Conservation (phyloP, 1,139 yeast species). For the Magnusiomyces clavatus region DNA sequence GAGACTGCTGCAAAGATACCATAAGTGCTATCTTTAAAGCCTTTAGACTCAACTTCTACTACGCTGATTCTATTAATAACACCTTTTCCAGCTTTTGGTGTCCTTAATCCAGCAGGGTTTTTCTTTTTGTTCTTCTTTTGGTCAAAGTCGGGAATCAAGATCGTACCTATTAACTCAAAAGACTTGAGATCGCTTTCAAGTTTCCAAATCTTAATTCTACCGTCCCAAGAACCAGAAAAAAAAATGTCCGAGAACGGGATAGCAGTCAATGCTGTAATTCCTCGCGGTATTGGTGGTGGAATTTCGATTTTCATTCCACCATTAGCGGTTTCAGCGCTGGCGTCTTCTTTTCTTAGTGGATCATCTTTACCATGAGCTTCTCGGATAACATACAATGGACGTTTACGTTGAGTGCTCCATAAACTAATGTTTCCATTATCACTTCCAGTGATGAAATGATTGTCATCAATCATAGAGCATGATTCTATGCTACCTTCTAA, state of each 20-base stretch:
- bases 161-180: constrained; percentile 47
- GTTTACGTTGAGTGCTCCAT: constrained; percentile 88
- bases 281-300: constrained; percentile 68
- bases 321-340: constrained; percentile 57
- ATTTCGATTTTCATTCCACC: constrained; percentile 35
- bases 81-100: constrained; percentile 47
- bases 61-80: constrained; percentile 61
- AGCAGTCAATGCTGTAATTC: constrained; percentile 77
- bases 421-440: constrained; percentile 84
- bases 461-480: constrained; percentile 85
- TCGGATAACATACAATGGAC: constrained; percentile 64
- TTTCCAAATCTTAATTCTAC: constrained; percentile 69
- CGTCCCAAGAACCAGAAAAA: constrained; percentile 84
- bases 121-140: neutral
- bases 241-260: constrained; percentile 87
- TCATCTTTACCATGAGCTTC: constrained; percentile 74
- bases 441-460: constrained; percentile 87
- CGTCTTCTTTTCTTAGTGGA: constrained; percentile 38
- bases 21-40: constrained; percentile 36
- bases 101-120: neutral
- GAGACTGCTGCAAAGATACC: constrained; percentile 63
- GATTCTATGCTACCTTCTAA: constrained; percentile 88
- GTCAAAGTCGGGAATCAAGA: constrained; percentile 24
- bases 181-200: constrained; percentile 55
- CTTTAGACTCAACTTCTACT: constrained; percentile 50